phyloP scores from a whole-genome alignment of 805 yeast genomes.

The Candida morakotiae region DNA sequence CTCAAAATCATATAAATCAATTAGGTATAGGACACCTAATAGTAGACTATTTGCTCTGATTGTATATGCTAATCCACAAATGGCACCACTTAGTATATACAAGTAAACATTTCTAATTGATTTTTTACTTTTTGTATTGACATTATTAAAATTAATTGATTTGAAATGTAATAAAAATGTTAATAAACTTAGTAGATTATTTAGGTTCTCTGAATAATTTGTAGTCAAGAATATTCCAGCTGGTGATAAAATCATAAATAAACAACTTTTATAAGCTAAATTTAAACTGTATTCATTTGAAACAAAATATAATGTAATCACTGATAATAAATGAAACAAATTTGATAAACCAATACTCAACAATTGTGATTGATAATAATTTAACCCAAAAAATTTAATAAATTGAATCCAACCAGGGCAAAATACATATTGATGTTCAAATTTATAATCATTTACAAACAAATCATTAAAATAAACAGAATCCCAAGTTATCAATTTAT shows the following conservation, averaged over 20 bases:
- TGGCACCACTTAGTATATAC: constrained; percentile 47
- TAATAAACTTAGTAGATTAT: constrained; percentile 54
- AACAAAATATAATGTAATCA: constrained; percentile 45
- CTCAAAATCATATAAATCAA: constrained; percentile 43
- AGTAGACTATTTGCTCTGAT: constrained; percentile 75
- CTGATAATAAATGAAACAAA: constrained; percentile 46
- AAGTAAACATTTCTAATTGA: constrained; percentile 17
- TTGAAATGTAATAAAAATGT: constrained; percentile 53
- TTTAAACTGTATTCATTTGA: constrained; percentile 34
- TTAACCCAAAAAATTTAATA: constrained; percentile 22
- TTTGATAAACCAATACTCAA: constrained; percentile 23
- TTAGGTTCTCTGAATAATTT: constrained; percentile 73
- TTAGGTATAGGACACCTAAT: constrained; percentile 62
- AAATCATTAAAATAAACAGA: constrained; percentile 68
- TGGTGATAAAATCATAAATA: constrained; percentile 60
- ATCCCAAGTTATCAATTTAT: constrained; percentile 77
- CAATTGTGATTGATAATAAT: constrained; percentile 8
- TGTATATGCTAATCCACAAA: constrained; percentile 54
- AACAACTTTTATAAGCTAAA: constrained; percentile 25
- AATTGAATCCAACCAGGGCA: constrained; percentile 72
- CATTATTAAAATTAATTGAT: constrained; percentile 19
- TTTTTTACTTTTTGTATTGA: constrained; percentile 12
- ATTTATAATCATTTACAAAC: constrained; percentile 47
- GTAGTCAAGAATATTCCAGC: constrained; percentile 76
- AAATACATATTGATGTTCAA: constrained; percentile 90